A percentile compares a stretch with the other conserved stretches of the same genome.
Evolutionary conservation across 768 basidiomycete species (phyloP).

Genomic region (Collybia mongolica): DNA sequence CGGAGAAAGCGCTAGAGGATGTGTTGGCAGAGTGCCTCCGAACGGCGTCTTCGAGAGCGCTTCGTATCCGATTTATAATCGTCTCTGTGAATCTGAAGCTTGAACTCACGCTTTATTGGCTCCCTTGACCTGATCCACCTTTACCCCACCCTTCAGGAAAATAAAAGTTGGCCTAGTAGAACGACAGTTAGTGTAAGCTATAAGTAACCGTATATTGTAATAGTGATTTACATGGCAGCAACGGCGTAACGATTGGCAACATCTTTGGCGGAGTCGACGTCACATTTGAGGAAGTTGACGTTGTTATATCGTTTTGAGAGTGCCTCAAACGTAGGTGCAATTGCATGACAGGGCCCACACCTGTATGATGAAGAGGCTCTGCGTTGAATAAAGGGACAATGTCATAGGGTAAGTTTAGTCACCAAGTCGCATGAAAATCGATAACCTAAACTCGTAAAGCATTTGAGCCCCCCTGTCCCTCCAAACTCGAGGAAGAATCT

Average conservation of each 20-base stretch:
- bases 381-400: not conserved
- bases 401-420: slow-evolving; percentile 8
- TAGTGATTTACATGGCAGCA: slow-evolving; percentile 62
- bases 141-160: slow-evolving; percentile 64
- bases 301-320: slow-evolving; percentile 65
- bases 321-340: slow-evolving; percentile 73
- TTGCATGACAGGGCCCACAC: slow-evolving; percentile 86
- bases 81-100: not conserved
- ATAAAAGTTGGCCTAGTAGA: slow-evolving; percentile 76
- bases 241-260: slow-evolving; percentile 64
- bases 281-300: slow-evolving; percentile 84
- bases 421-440: slow-evolving; percentile 88
- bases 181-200: not conserved
- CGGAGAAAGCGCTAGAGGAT: slow-evolving; percentile 55
- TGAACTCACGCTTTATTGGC: slow-evolving; percentile 60
- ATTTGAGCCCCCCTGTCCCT: not conserved
- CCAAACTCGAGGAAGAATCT: not conserved
- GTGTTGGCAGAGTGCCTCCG: slow-evolving; percentile 45
- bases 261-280: slow-evolving; percentile 70
- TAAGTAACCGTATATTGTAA: not conserved
- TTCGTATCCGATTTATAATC: slow-evolving; percentile 21
- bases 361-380: slow-evolving; percentile 34
- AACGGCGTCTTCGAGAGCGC: slow-evolving; percentile 61
- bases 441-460: slow-evolving; percentile 52
- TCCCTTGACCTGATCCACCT: slow-evolving; percentile 73